These are phyloP conservation scores for Eutypella sp. DNA, from an alignment of 2,329 filamentous ascomycete species.

Conservation along the genomic window DNA sequence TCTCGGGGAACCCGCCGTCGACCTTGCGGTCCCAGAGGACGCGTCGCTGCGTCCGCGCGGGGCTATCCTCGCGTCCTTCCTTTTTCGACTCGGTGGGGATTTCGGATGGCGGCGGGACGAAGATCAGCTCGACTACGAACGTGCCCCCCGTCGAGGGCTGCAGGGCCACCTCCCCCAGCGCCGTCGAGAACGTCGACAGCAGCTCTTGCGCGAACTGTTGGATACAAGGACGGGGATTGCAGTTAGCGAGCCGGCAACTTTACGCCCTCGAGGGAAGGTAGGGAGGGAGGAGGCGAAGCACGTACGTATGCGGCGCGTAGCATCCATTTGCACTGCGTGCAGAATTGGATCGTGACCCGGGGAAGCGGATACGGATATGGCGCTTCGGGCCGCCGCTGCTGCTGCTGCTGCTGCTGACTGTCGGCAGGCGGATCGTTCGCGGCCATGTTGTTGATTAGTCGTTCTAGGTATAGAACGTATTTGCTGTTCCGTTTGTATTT, in stretches of 20 bases:
- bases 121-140: constrained; percentile 67
- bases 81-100: background rate
- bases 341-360: constrained; percentile 82
- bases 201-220: constrained; percentile 86
- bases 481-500: too few relatives aligned
- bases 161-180: constrained; percentile 81
- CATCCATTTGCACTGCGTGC: constrained; percentile 93
- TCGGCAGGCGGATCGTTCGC: too few relatives aligned
- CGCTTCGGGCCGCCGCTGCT: background rate
- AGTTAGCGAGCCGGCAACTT: too few relatives aligned
- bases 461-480: too few relatives aligned
- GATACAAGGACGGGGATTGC: constrained; percentile 1
- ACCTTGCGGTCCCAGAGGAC: constrained; percentile 82
- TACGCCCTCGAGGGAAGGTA: background rate
- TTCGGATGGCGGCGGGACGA: constrained; percentile 9
- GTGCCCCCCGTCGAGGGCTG: constrained; percentile 80
- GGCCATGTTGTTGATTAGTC: too few relatives aligned
- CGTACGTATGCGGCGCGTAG: constrained; percentile 77
- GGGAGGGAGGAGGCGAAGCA: constrained; percentile 6
- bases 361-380: constrained; percentile 46
- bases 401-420: background rate
- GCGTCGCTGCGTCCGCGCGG: constrained; percentile 36
- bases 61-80: constrained; percentile 8
- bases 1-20: constrained; percentile 90
- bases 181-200: constrained; percentile 81